A percentile compares a stretch with the other conserved stretches of the same genome.
These are phyloP conservation scores for Colletotrichum theobromicola DNA, from an alignment of 2,329 filamentous ascomycete genomes.

Conservation along the genomic window DNA sequence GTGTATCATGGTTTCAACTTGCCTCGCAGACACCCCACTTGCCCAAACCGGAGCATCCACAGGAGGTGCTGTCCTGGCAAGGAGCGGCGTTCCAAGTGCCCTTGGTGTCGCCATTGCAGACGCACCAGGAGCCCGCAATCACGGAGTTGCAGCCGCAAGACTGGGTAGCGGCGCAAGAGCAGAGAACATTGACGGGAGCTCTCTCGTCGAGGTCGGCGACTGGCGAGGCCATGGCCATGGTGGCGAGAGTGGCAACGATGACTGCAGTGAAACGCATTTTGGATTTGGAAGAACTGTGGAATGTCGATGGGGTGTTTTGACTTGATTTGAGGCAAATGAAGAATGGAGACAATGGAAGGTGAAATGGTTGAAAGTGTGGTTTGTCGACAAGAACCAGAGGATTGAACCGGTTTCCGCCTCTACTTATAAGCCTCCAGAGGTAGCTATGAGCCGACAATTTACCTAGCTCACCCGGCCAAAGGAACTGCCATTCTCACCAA, in stretches of 20 bases:
- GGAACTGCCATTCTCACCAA: fast-evolving
- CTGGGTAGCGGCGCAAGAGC: not conserved
- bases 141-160: not conserved
- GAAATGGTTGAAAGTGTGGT: not conserved
- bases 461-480: not conserved
- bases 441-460: not conserved
- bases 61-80: not conserved
- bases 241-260: not conserved
- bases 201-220: not conserved
- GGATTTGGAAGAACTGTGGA: fast-evolving
- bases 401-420: not conserved
- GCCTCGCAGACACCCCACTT: not conserved
- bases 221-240: not conserved
- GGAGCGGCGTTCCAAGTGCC: not conserved
- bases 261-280: not conserved
- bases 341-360: not conserved
- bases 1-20: not conserved
- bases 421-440: not conserved
- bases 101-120: not conserved
- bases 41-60: not conserved
- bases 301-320: not conserved
- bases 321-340: not conserved
- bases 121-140: not conserved
- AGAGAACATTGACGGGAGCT: not conserved
- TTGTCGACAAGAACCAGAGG: not conserved